These are phyloP conservation scores for Penicillium tannophilum DNA, from an alignment of 495 filamentous ascomycete genomes.

Conservation along the genomic window DNA sequence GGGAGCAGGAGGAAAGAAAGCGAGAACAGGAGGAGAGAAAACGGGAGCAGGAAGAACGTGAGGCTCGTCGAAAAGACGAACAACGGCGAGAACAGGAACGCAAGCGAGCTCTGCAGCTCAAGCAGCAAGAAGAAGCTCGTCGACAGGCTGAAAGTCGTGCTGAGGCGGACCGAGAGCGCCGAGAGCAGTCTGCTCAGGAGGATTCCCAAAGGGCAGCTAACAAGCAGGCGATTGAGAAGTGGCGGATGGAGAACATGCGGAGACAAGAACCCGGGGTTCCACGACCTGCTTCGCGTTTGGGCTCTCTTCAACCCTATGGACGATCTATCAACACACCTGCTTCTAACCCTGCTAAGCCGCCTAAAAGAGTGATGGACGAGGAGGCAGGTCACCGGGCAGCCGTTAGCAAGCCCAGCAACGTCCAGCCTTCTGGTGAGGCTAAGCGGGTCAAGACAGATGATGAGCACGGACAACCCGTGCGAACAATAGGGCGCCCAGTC, in stretches of 20 bases:
- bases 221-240: slow-evolving; percentile 68
- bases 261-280: slow-evolving; percentile 52
- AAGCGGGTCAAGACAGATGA: slow-evolving; percentile 64
- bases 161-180: slow-evolving; percentile 47
- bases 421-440: slow-evolving; percentile 50
- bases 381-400: slow-evolving; percentile 50
- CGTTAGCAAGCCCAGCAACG: slow-evolving; percentile 43
- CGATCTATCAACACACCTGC: slow-evolving; percentile 52
- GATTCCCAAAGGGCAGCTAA: slow-evolving; percentile 69
- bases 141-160: slow-evolving; percentile 50
- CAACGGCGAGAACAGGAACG: slow-evolving; percentile 76
- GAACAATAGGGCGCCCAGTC: slow-evolving; percentile 79
- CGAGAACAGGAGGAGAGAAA: slow-evolving; percentile 65
- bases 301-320: slow-evolving; percentile 51
- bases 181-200: slow-evolving; percentile 50
- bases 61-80: slow-evolving; percentile 75
- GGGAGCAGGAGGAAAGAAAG: slow-evolving; percentile 75
- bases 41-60: slow-evolving; percentile 76
- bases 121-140: slow-evolving; percentile 35
- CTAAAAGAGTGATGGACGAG: slow-evolving; percentile 61
- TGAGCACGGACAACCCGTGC: slow-evolving; percentile 50
- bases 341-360: slow-evolving; percentile 65
- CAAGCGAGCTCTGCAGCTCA: slow-evolving; percentile 62
- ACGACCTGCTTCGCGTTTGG: slow-evolving; percentile 56
- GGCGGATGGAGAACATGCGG: slow-evolving; percentile 65